Evolutionary conservation across 139 green algal species (phyloP).

Genomic region (Chlorella sp.): DNA sequence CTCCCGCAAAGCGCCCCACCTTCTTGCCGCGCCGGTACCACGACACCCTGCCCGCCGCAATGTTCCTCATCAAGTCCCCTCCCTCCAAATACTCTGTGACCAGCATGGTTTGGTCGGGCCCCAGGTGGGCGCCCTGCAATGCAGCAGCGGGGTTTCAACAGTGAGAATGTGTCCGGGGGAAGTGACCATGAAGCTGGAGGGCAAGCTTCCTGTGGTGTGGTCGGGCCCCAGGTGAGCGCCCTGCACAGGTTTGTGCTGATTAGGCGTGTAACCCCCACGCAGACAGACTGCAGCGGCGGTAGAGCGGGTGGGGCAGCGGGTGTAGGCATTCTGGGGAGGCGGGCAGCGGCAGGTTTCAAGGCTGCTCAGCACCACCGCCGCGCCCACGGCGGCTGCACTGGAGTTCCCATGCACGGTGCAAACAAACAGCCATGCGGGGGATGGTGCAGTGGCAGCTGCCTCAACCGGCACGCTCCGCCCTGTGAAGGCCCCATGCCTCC

Average conservation of each 20-base stretch:
- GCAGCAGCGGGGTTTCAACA: neutral
- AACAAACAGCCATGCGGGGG: neutral
- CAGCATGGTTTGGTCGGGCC: conserved; percentile 49
- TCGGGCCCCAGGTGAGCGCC: no score
- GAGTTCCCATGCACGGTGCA: no score
- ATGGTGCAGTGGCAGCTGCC: no score
- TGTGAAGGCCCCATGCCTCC: no score
- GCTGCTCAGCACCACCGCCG: no score
- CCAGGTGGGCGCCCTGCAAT: conserved; percentile 33
- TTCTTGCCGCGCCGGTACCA: conserved; percentile 38
- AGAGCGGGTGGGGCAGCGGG: neutral
- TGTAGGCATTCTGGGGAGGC: neutral
- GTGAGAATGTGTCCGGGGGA: no score
- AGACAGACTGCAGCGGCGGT: no score
- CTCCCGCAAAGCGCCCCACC: neutral
- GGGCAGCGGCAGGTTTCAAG: no score
- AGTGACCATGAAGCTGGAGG: neutral
- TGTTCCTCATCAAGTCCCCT: conserved; percentile 53
- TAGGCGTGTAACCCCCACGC: no score
- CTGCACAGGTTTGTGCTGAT: no score
- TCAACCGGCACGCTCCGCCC: no score
- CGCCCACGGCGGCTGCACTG: no score
- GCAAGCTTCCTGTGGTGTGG: neutral
- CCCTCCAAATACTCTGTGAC: conserved; percentile 58
- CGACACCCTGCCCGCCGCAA: conserved; percentile 27